These are phyloP conservation scores for Phaeophleospora eucalypticola DNA, from an alignment of 2,329 filamentous ascomycete species.

Conservation along the genomic window DNA sequence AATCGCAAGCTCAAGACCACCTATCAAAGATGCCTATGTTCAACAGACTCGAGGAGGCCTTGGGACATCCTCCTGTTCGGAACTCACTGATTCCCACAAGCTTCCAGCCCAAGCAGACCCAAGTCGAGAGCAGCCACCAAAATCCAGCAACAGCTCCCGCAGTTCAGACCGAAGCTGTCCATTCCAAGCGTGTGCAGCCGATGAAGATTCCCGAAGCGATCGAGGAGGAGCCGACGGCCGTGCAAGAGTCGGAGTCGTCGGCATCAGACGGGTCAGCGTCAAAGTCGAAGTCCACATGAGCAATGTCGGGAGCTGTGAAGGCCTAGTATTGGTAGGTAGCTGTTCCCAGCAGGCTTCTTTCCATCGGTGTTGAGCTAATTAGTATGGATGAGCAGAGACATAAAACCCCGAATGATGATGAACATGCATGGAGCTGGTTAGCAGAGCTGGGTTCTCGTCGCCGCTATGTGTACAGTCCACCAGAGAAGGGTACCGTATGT, in stretches of 20 bases:
- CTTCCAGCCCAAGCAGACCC: not conserved
- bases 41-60: slow-evolving; percentile 3
- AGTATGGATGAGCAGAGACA: not conserved
- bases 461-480: not conserved
- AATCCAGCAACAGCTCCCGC: not conserved
- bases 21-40: not conserved
- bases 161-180: not conserved
- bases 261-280: not conserved
- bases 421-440: not conserved
- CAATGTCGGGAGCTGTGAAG: not conserved
- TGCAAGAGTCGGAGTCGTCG: not conserved
- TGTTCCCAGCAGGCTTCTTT: too few relatives aligned
- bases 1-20: not conserved
- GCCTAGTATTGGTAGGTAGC: too few relatives aligned
- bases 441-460: slow-evolving; percentile 1
- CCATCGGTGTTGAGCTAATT: too few relatives aligned
- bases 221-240: not conserved
- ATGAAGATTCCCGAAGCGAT: not conserved
- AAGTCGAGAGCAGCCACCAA: not conserved
- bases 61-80: not conserved
- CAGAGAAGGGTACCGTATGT: not conserved
- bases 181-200: not conserved
- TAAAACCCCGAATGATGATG: not conserved
- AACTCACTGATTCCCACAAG: not conserved
- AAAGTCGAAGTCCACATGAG: not conserved